phyloP scores from a whole-genome alignment of 139 green algal genomes.

The Chlorella ohadii region DNA sequence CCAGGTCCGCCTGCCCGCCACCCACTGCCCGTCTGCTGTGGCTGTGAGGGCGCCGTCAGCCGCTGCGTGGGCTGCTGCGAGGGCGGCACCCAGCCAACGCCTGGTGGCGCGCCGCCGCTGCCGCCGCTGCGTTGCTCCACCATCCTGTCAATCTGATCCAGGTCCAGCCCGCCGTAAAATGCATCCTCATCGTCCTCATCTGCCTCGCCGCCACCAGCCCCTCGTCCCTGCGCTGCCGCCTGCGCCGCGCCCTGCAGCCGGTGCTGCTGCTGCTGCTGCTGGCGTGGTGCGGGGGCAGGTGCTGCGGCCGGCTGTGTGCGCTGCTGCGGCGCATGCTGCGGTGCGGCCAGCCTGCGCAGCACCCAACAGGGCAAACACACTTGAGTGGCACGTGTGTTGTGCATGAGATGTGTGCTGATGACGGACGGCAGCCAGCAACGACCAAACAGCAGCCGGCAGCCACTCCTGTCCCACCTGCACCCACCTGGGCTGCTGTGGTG shows the following conservation, averaged over 20 bases:
- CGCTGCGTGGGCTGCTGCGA: neutral
- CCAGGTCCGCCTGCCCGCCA: neutral
- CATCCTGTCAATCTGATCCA: conserved; percentile 27
- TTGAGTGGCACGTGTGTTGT: too few relatives aligned
- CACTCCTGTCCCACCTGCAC: too few relatives aligned
- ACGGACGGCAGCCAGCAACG: too few relatives aligned
- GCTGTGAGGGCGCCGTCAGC: neutral
- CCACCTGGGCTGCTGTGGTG: neutral
- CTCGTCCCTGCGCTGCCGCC: neutral
- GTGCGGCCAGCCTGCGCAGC: neutral
- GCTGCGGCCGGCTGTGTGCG: neutral
- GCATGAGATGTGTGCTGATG: too few relatives aligned
- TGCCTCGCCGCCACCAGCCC: too few relatives aligned
- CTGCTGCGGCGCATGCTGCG: neutral
- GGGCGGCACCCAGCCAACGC: neutral
- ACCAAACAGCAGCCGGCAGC: too few relatives aligned
- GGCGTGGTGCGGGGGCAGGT: neutral
- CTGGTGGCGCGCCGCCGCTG: too few relatives aligned
- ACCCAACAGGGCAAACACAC: neutral
- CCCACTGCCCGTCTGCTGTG: neutral
- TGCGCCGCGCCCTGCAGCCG: neutral
- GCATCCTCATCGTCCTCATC: conserved; percentile 26
- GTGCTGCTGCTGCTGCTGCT: conserved; percentile 23
- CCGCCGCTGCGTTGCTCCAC: conserved; percentile 9
- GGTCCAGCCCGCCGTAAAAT: conserved; percentile 6